phyloP scores from a whole-genome alignment of 306 rosid genomes.

The Herpetospermum pedunculosum region DNA sequence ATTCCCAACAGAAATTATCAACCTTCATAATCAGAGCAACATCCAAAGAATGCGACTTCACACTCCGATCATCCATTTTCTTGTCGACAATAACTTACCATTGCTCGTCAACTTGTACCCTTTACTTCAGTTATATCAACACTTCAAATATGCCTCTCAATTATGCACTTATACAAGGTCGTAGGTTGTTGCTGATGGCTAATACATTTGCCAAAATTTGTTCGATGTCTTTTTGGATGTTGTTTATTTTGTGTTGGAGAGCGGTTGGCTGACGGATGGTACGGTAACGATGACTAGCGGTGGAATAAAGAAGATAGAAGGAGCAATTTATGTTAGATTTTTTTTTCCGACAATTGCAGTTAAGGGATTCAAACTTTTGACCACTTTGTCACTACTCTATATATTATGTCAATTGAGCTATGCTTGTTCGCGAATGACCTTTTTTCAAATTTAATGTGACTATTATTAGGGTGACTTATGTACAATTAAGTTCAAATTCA shows the following conservation, averaged over 20 bases:
- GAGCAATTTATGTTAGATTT: too few relatives aligned
- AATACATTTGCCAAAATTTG: not conserved
- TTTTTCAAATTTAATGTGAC: too few relatives aligned
- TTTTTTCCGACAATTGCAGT: too few relatives aligned
- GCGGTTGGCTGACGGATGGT: too few relatives aligned
- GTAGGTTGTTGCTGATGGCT: slow-evolving; percentile 11
- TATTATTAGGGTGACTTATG: too few relatives aligned
- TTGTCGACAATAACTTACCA: slow-evolving; percentile 6
- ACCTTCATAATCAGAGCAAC: not conserved
- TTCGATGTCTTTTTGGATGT: slow-evolving; percentile 2
- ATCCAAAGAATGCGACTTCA: not conserved
- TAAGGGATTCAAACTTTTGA: too few relatives aligned
- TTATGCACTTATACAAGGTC: slow-evolving; percentile 12
- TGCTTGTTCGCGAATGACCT: too few relatives aligned
- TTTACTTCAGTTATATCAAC: slow-evolving; percentile 9
- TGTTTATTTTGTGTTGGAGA: not conserved
- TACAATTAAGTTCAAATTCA: too few relatives aligned
- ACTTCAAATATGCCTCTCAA: not conserved
- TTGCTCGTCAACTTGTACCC: slow-evolving; percentile 17
- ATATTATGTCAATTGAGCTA: too few relatives aligned
- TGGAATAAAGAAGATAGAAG: too few relatives aligned
- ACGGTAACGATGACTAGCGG: too few relatives aligned
- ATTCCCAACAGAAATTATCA: not conserved
- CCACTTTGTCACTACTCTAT: too few relatives aligned
- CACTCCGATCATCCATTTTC: not conserved